Evolutionary conservation across 164 flowering plant species (phyloP), one percentile per base, ranked within the genome.

Genomic region (Hamamelis virginiana): DNA sequence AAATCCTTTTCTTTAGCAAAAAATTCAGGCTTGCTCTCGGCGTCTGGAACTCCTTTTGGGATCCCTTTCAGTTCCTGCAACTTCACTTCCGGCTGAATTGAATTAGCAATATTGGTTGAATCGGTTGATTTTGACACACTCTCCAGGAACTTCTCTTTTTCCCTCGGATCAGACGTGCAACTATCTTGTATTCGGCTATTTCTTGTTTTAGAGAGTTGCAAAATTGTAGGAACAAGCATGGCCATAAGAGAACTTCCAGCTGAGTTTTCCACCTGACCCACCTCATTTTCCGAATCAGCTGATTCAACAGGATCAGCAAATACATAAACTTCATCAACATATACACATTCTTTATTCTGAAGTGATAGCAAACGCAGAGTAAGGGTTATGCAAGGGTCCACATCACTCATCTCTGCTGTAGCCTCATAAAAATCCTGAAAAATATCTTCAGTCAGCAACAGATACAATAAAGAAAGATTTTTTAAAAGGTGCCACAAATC

Each of bases 371-470:
- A 73, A 3, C 92, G 89, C 58, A 94, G 75, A 0, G 89, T 91
- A 62, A 94, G 70, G 23, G 83, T 81, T 27, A 75, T 70, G 83
- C 94, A 91, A 25, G 98, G 91, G 44, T 77, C 75, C 62, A 81
- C 79, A 82, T 91, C 96, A 73, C 74, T 77, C 43, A 95, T 86
- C 80, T 91, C 91, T 67, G 94, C 97, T 11, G 98, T 91, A 69
- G 97, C 97, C 84, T 95, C 98, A 48, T 82, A 89, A 25, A 79
- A 66, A 71, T 86, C 92, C 98, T 91, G 89, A 61, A 75, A 72
- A 43, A 5, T 21, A 26, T 8, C 28, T 28, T 14, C 19, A 56
- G 55, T 63, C 26, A 64, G 69, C 43, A 56, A 47, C 51, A 9
- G 14, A 5, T 18, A 50, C 27, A 52, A 43, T 9, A 61, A 69